Evolutionary conservation across 1,139 yeast species (phyloP), one percentile per base, ranked within the genome.

Genomic region (Pichiaceae sp.): DNA sequence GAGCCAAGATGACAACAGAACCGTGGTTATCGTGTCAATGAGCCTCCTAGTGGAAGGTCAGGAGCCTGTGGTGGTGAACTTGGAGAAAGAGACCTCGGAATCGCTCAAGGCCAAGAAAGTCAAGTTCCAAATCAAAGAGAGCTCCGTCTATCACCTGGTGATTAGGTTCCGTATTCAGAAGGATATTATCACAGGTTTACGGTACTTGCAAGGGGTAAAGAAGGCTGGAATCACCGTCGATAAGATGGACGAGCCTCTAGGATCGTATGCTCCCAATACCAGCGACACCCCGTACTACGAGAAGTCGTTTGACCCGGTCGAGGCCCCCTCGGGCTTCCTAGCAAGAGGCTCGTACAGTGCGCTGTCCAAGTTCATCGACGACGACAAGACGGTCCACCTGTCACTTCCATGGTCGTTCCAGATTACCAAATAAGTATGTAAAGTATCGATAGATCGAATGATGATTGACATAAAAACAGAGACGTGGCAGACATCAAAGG

Each of bases 241-340:
- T 55, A 84, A 81, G 59, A 64, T 79, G 35, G 94, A 85, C 49
- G 95, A 86, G 58, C 93, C 93, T 35, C 68, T 85, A 56, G 96
- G 96, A 2, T 79, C 93, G 5, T 87, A 80, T 56, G 91, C 95
- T 12, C 96, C 96, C 48, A 83, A 75, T 59, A 85, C 96, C n/a
- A 66, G 64, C 41, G 85, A 75, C 33, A 85, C 80, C 55, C 95
- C 95, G 8, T 79, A 58, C 52, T 87, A 89, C 59, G 91, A 79
- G 54, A 84, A 78, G 47, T 68, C 68, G 32, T 70, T 87, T 46
- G 75, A 80, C n/a, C 93, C 80, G 54, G 89, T 84, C 42, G 95
- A 86, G 59, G 96, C 96, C 14, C 97, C 97, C 28, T 71, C 85
- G 36, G 96, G 96, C 2, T 62, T 87, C 60, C 62, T 89, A 48